These are phyloP conservation scores for Fraxinus dipetala DNA, from an alignment of 305 asterid genomes.

Conservation along the genomic window DNA sequence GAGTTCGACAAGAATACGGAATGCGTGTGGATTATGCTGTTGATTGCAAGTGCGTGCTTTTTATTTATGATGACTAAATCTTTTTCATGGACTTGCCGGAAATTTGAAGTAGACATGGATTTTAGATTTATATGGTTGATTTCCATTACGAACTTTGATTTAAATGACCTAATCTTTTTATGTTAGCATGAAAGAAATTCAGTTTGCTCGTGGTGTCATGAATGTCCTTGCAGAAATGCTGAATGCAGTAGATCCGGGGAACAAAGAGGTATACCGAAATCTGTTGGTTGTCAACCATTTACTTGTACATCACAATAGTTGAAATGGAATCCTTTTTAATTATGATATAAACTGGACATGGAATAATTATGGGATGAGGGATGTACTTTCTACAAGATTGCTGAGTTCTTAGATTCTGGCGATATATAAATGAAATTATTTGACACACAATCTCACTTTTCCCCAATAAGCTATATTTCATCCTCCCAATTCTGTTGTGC, in stretches of 20 bases:
- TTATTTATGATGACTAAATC: slow-evolving; percentile 11
- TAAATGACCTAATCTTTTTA: slow-evolving; percentile 8
- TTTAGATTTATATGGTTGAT: background rate
- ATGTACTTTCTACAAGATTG: background rate
- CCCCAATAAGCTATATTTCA: background rate
- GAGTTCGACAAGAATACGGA: background rate
- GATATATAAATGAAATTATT: slow-evolving; percentile 6
- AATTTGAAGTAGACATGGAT: background rate
- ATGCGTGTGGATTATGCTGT: slow-evolving; percentile 10
- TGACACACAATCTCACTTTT: background rate
- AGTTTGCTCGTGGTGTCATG: slow-evolving; percentile 96
- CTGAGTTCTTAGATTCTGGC: slow-evolving; percentile 2
- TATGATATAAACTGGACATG: slow-evolving; percentile 1
- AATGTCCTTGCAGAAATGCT: slow-evolving; percentile 98
- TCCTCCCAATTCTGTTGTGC: background rate
- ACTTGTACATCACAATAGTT: slow-evolving; percentile 11
- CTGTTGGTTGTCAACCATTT: slow-evolving; percentile 16
- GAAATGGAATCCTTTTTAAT: background rate
- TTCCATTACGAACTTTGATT: background rate
- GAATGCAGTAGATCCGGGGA: slow-evolving; percentile 82
- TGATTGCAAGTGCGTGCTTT: slow-evolving; percentile 16
- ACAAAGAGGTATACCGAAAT: slow-evolving; percentile 67
- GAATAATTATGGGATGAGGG: background rate
- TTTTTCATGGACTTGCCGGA: slow-evolving; percentile 2
- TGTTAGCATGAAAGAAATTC: slow-evolving; percentile 83